Evolutionary conservation across 139 green algal genomes (phyloP), one percentile per base, ranked within the genome.

Genomic region (Volvox reticuliferus): DNA sequence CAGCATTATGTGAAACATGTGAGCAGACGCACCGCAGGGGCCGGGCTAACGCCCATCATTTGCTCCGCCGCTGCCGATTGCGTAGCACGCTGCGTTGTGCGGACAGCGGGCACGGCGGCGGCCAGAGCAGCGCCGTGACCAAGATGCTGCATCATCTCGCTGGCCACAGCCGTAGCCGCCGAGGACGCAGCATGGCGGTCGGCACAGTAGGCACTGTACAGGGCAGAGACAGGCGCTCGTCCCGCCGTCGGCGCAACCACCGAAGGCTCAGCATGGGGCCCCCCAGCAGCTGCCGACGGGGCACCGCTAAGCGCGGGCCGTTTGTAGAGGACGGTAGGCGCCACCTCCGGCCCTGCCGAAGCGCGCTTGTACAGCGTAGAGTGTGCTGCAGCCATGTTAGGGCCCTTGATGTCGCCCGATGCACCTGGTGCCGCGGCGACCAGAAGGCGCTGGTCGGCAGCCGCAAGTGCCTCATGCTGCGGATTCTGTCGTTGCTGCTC

Each of bases 301-400:
- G 28, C 50, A 65, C 26, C 35, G 22, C 73, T 24, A 1, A 71
- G 73, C 22, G 62, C 73, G 26, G 24, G 73, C 28, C 33, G 82
- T 83, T 87, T 76, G 73, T 73, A 75, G 5, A 76, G 35, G 50
- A 77, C 44, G 61, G 50, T 33, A 24, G 37, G 44, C 36, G 81
- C 78, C 22, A 69, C 78, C 22, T 68, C 78, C 0, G 76, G 67
- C 33, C 82, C 77, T 36, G 19, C 36, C 16, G 55, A 37, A 22
- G 68, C 13, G 44, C 78, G 88, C 62, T 83, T 83, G 88, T 77
- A 92, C 14, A 91, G 33, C 26, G 77, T 65, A 3, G 77, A 79
- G 22, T 61, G 61, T 35, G 78, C 35, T 33, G 16, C 61, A 16
- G 88, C 35, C 50, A 2, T 55, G 44, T 55, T 55, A 55, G 44